Evolutionary conservation across 768 basidiomycete genomes (phyloP), one percentile per base, ranked within the genome.

Genomic region (Suillus spraguei): DNA sequence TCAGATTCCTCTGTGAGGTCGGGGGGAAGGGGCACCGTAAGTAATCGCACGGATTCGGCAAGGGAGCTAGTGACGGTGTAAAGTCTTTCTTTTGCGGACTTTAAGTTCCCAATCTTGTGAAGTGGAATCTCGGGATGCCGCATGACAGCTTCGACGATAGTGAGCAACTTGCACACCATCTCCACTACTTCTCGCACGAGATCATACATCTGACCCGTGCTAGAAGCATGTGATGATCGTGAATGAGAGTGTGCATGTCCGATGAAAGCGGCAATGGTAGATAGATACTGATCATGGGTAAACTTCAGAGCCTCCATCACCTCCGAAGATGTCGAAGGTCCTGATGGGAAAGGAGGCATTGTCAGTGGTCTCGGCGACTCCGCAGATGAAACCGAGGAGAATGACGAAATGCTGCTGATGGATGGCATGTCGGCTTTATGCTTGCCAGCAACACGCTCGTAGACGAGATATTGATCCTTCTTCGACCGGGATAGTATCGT

Each of bases 161-260:
- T 90, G 60, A 99, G 83, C 64, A 97, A 82, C 71, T 92, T 92
- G 79, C 94, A 91, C 24, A 97, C 95, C 79, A 91, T 89, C 74
- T 97, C 95, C 59, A 98, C 92, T 54, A 95, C 91, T 77, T 97
- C 94, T 59, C 91, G 87, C n/a, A 96, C 94, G 60, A 98, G 86
- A 68, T 98, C 95, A 71, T 97, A 95, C 76, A 99, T 83, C 68
- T 95, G 91, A 1, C 94, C 96, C 17, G 95, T 96, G 64, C 90
- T 94, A 6, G 94, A 93, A 0, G 97, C 94, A 76, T 98, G 96
- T 35, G 93, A 93, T 46, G 86, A 82, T 52, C 93, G 88, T 24
- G 92, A 89, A 80, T 98, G 93, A 17, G 93, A 92, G 70, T 99
- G 97, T 1, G 95, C 92, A 72, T 98, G 95, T 1, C 96, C 97